phyloP scores from a whole-genome alignment of 2,329 filamentous ascomycete species.

The Trichoderma harzianum region DNA sequence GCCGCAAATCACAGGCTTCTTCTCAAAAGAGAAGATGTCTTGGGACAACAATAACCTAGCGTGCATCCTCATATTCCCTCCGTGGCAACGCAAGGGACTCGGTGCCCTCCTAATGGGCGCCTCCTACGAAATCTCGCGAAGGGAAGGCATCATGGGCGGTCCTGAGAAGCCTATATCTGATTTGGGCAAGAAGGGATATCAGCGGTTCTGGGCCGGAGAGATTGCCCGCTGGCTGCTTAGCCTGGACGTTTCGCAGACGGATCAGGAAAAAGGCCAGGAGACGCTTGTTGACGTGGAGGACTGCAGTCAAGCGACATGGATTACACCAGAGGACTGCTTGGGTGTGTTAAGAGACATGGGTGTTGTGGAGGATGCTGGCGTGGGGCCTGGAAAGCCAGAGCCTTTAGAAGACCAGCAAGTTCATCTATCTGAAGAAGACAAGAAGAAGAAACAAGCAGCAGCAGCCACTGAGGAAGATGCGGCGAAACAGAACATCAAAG shows the following conservation, averaged over 20 bases:
- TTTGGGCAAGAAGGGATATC: conserved; percentile 77
- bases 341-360: conserved; percentile 76
- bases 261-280: conserved; percentile 31
- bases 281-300: conserved; percentile 63
- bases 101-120: conserved; percentile 88
- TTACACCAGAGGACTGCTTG: conserved; percentile 80
- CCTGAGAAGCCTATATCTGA: conserved; percentile 92
- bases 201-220: conserved; percentile 80
- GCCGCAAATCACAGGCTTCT: conserved; percentile 78
- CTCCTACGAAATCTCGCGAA: conserved; percentile 84
- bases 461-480: conserved; percentile 23
- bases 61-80: conserved; percentile 92
- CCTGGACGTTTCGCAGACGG: conserved; percentile 36
- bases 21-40: conserved; percentile 97
- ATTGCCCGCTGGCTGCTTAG: conserved; percentile 66
- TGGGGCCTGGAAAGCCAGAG: conserved; percentile 40
- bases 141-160: conserved; percentile 80
- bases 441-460: conserved; percentile 18
- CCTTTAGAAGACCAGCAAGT: conserved; percentile 19
- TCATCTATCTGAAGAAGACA: conserved; percentile 4
- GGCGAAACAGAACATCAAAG: conserved; percentile 4
- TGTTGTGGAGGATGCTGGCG: conserved; percentile 58
- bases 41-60: conserved; percentile 99
- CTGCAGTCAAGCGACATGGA: conserved; percentile 76
- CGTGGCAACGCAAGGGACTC: conserved; percentile 87